Conservation (phyloP, 1,284 basidiomycete species). For the Ceratobasidium sp. region DNA sequence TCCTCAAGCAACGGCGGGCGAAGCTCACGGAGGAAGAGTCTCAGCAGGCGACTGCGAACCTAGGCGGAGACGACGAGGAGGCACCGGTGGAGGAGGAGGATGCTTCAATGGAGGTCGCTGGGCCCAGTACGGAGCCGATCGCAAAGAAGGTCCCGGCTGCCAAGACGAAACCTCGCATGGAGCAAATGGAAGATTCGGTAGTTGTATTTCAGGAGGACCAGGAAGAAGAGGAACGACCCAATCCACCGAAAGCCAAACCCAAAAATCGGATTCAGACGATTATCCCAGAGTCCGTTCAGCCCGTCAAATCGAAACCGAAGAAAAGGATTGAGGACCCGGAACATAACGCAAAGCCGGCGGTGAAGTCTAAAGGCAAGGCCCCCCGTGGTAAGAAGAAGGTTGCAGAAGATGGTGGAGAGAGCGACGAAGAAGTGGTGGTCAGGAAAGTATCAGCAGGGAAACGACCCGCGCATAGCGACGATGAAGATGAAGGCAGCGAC, state of each 20-base stretch:
- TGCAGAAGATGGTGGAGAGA: not conserved
- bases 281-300: slow-evolving; percentile 8
- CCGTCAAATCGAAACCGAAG: not conserved
- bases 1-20: not conserved
- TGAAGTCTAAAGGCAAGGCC: slow-evolving; percentile 4
- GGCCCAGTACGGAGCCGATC: not conserved
- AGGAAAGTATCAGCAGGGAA: slow-evolving; percentile 15
- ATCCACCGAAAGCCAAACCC: slow-evolving; percentile 6
- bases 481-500: slow-evolving; percentile 2
- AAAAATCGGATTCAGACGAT: slow-evolving; percentile 34
- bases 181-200: slow-evolving; percentile 2
- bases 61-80: not conserved
- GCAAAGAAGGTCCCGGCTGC: not conserved
- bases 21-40: slow-evolving; percentile 14
- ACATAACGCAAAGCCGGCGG: not conserved
- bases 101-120: not conserved
- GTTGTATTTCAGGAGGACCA: not conserved
- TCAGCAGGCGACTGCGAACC: not conserved
- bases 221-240: slow-evolving; percentile 9
- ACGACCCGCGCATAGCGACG: slow-evolving; percentile 19
- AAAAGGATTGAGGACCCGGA: not conserved
- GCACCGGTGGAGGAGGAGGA: not conserved
- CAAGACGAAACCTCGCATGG: not conserved
- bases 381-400: slow-evolving; percentile 3
- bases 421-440: not conserved